These are phyloP conservation scores for Echites panduratus DNA, from an alignment of 257 asterid genomes.

Conservation along the genomic window DNA sequence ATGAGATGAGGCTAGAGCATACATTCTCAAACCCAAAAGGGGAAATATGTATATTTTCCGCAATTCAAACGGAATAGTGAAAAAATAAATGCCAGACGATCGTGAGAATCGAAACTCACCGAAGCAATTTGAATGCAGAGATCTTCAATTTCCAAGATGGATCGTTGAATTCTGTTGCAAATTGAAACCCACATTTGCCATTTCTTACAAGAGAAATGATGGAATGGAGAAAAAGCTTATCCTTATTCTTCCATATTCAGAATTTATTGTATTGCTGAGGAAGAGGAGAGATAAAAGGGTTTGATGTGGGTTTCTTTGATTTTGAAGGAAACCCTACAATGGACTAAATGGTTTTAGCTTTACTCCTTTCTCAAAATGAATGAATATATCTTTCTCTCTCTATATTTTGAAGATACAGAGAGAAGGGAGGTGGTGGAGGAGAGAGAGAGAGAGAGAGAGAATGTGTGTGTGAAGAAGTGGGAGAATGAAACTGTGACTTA, in stretches of 20 bases:
- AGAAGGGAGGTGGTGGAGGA: neutral
- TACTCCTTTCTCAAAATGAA: constrained; percentile 23
- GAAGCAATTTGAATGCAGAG: constrained; percentile 35
- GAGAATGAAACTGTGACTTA: neutral
- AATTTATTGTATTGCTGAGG: neutral
- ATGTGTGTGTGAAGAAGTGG: neutral
- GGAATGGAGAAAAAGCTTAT: neutral
- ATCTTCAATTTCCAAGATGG: constrained; percentile 42
- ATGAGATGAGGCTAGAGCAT: neutral
- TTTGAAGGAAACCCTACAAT: constrained; percentile 29
- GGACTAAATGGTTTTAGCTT: constrained; percentile 22
- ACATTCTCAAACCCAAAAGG: constrained; percentile 8
- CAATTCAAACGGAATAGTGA: constrained; percentile 4
- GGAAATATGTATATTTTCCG: no score
- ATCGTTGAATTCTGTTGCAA: constrained; percentile 37
- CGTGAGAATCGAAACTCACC: constrained; percentile 39
- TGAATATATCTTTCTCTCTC: constrained; percentile 18
- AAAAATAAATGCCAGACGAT: constrained; percentile 17
- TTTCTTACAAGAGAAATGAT: neutral
- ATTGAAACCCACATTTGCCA: constrained; percentile 22
- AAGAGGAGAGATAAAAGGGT: neutral
- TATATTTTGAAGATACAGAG: constrained; percentile 11
- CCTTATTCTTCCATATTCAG: neutral
- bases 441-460: neutral
- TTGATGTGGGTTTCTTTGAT: constrained; percentile 11